Evolutionary conservation across 2,329 filamentous ascomycete species (phyloP).

Genomic region (Pseudocercospora macadamiae): DNA sequence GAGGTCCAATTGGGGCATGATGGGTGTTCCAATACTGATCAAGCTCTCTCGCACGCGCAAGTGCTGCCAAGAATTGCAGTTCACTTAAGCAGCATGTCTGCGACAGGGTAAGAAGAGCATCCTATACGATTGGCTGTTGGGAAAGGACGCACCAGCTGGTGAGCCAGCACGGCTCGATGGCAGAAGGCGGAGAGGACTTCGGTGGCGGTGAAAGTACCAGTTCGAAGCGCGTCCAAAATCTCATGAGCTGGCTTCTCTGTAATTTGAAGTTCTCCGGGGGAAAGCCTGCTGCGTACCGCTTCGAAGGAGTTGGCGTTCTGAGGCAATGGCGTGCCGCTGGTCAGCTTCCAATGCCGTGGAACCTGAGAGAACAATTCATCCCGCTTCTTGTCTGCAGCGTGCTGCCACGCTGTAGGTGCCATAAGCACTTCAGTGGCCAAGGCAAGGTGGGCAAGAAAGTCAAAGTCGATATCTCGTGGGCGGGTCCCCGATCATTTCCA

Average conservation of each 20-base stretch:
- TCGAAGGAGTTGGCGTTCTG: not conserved
- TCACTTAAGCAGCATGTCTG: constrained; percentile 45
- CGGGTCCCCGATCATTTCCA: too few relatives aligned
- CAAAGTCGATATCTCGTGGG: too few relatives aligned
- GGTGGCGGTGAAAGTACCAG: constrained; percentile 14
- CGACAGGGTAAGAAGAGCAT: not conserved
- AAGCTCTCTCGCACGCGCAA: constrained; percentile 44
- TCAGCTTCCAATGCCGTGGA: not conserved
- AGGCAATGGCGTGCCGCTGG: too few relatives aligned
- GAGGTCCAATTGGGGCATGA: constrained; percentile 44
- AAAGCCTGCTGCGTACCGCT: not conserved
- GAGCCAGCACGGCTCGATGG: constrained; percentile 16
- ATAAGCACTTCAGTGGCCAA: too few relatives aligned
- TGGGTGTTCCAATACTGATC: constrained; percentile 43
- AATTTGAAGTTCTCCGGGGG: not conserved
- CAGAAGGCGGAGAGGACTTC: constrained; percentile 16
- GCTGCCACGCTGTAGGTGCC: not conserved
- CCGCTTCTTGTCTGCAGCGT: not conserved
- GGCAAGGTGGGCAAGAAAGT: not conserved
- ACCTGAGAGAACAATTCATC: not conserved
- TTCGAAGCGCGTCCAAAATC: constrained; percentile 7
- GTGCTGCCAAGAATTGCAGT: constrained; percentile 42
- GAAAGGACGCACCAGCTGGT: constrained; percentile 11
- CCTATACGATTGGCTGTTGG: too few relatives aligned
- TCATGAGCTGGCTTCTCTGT: constrained; percentile 8